Evolutionary conservation across 2,329 filamentous ascomycete genomes (phyloP).

Genomic region (Fusarium tuaranense): DNA sequence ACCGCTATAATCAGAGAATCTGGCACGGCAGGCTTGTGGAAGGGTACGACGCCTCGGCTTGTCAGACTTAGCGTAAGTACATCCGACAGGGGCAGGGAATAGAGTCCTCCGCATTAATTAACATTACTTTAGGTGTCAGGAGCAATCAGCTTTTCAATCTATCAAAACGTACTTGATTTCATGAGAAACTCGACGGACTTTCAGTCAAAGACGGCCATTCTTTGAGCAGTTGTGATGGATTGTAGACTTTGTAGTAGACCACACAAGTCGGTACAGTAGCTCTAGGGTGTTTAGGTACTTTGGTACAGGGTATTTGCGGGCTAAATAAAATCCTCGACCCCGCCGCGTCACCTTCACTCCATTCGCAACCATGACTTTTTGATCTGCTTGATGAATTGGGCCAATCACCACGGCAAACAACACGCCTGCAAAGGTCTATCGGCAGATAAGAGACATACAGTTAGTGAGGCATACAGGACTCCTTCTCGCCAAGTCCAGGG

Average conservation of each 20-base stretch:
- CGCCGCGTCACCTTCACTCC: background rate
- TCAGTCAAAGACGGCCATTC: background rate
- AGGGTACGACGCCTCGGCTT: background rate
- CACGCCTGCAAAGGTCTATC: no score
- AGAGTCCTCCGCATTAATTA: background rate
- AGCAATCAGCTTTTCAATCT: background rate
- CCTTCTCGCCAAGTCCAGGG: background rate
- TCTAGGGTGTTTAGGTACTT: background rate
- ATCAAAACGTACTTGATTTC: background rate
- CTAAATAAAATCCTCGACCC: background rate
- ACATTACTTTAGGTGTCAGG: background rate
- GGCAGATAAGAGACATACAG: background rate
- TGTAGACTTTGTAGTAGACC: background rate
- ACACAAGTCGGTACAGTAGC: background rate
- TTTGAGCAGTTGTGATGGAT: background rate
- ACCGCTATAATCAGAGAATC: background rate
- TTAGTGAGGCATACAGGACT: background rate
- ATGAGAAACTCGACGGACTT: background rate
- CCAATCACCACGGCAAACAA: background rate
- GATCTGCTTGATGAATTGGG: background rate
- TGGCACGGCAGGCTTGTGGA: background rate
- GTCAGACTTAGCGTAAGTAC: background rate
- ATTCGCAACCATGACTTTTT: background rate
- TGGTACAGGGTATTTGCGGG: background rate
- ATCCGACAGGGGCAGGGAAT: background rate